Conservation (phyloP, 2,329 filamentous ascomycete species). For the Alternaria arbusti region DNA sequence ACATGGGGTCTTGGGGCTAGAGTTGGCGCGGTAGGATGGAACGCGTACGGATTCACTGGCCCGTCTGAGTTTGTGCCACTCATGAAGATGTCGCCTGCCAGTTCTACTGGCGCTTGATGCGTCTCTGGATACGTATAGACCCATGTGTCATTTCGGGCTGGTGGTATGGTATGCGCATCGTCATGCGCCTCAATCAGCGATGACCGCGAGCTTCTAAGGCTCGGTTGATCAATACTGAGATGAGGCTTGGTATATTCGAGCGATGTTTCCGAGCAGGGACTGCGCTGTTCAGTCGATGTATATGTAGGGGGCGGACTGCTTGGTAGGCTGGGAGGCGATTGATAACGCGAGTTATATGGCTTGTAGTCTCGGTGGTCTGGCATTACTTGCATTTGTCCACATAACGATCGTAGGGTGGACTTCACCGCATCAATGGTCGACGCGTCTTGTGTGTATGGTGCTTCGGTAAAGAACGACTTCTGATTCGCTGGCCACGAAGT, state of each 20-base stretch:
- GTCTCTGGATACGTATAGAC: background rate
- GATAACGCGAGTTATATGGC: background rate
- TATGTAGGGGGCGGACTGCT: constrained; percentile 10
- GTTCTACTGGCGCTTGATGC: constrained; percentile 4
- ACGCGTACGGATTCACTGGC: constrained; percentile 26
- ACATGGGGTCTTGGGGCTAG: background rate
- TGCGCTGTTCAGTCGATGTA: background rate
- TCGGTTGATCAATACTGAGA: background rate
- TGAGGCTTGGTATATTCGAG: background rate
- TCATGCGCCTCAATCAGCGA: background rate
- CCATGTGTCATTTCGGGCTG: background rate
- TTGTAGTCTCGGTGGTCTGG: background rate
- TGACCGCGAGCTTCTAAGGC: background rate
- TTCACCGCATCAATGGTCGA: background rate
- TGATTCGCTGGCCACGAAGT: background rate
- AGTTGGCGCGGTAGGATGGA: background rate
- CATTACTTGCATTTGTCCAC: background rate
- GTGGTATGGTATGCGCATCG: background rate
- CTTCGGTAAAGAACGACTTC: background rate
- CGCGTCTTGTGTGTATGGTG: background rate
- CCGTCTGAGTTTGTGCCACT: constrained; percentile 28
- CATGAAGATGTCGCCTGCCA: constrained; percentile 16
- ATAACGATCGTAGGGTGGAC: background rate
- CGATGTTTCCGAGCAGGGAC: background rate
- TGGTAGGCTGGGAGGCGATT: background rate